Evolutionary conservation across 352 stramenopile species (phyloP), one percentile per base, ranked within the genome.

Genomic region (Phytophthora colocasiae): DNA sequence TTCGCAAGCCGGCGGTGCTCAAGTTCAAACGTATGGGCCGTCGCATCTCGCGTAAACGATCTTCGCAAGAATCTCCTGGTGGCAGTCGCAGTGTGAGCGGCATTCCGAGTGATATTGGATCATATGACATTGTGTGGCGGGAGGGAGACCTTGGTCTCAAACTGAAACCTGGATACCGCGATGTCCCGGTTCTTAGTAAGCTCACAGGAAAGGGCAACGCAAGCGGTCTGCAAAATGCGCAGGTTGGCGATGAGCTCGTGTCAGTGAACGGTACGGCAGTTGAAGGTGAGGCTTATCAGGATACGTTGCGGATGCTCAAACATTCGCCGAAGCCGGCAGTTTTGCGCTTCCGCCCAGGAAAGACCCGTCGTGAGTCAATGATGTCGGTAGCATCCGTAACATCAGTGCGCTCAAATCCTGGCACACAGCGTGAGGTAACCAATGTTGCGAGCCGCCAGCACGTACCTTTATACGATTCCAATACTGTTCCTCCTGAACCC

Each of bases 21-120:
- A 95, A 95, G 69, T 96, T 96, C 51, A 96, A 96, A 64, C 78
- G 85, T 31, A 96, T 96, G 87, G 77, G 84, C 7, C 81, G 87
- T 14, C 83, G 85, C 15, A 68, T 93, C 15, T 91, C 87, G 31
- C 71, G 80, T n/a, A 89, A 76, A 27, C 76, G 47, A 1, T 89
- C 76, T 10, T 83, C 72, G 6, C 66, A 77, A 15, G 82, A 87
- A 8, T 64, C 73, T 1, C 48, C 58, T 24, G 58, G 46, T 44
- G 66, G 57, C 10, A 72, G 64, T 63, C 63, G 72, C 31, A 70
- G 66, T 26, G 52, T 76, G 19, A 73, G 65, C 50, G 59, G 69
- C 14, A 66, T 81, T 36, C 61, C 73, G 17, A 81, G 73, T n/a
- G 80, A 91, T 43, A 69, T 83, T 44, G 83, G 78, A 43, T 80